Evolutionary conservation across 2,329 filamentous ascomycete species (phyloP), one percentile per base, ranked within the genome.

Genomic region (Cytospora paraplurivora): DNA sequence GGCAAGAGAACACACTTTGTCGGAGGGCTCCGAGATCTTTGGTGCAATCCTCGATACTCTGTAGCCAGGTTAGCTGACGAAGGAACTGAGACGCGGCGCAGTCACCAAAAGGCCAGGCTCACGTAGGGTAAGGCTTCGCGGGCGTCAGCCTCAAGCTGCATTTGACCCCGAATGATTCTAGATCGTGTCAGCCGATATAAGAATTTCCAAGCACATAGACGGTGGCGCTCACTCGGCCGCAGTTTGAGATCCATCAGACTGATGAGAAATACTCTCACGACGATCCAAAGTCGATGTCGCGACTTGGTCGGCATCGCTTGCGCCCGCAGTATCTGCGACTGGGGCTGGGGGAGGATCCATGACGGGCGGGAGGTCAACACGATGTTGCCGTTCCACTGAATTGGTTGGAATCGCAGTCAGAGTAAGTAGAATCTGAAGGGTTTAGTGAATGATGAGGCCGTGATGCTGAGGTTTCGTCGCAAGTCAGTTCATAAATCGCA

Each of bases 11-110:
- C 21, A 98, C 85, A 53, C 84, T 90, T 76, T 99, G 95, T 59
- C 93, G 89, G 17, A 99, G 81, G 8, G 93, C 84, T 0, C 95
- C 95, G 34, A 98, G 87, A n/a, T 89, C 87, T 69, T 93, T 89
- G 55, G 95, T 98, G 78, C 95, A 99, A 54, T 88, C 88, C 70
- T 97, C 92, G 74, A 98, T 97, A 77, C 95, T 93, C 91, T 96
- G 68, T 17, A 3, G 37, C 52, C 21, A 58, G 56, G 63, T 74
- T 62, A 69, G 69, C 38, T 57, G 19, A 27, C 41, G 11, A 32
- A 33, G 7, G 34, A 53, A 8, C 17, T 10, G 13, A n/a, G 2
- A n/a, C 32, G 34, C 19, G 35, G 21, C 7, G 8, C 6, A 10
- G 34, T 44, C 37, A 44, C n/a, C 7, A 35, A 19, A 2, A 4